These are phyloP conservation scores for Flaveria brownii DNA, from an alignment of 129 eudicot species.

Conservation along the genomic window DNA sequence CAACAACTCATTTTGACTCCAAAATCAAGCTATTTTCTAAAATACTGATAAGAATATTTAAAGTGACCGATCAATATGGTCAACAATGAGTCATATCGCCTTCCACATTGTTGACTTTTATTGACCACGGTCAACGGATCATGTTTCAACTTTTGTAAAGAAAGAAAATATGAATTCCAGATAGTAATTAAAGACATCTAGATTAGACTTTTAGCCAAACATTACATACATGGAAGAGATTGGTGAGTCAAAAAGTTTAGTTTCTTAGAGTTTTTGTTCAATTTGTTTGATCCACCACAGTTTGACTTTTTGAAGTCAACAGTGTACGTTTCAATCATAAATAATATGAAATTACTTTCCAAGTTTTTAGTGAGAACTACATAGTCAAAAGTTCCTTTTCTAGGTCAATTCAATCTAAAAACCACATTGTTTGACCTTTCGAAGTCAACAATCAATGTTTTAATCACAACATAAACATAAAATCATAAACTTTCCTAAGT, in stretches of 20 bases:
- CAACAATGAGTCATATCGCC: too few species aligned
- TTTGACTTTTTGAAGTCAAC: conserved; percentile 11
- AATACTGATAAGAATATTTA: too few species aligned
- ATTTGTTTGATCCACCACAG: not conserved
- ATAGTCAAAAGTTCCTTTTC: not conserved
- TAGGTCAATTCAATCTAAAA: conserved; percentile 3
- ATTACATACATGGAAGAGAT: too few species aligned
- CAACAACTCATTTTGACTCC: too few species aligned
- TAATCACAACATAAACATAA: not conserved
- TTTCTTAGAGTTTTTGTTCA: too few species aligned
- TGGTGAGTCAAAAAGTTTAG: too few species aligned
- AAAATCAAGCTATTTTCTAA: too few species aligned
- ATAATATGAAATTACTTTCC: not conserved
- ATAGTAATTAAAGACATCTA: too few species aligned
- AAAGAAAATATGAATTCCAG: too few species aligned
- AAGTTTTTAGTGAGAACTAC: not conserved
- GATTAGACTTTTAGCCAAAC: too few species aligned
- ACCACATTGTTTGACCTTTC: conserved; percentile 1
- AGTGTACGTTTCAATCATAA: not conserved
- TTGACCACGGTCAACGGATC: not conserved
- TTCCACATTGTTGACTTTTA: not conserved
- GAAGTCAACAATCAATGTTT: not conserved
- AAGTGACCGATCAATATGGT: too few species aligned
- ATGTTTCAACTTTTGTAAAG: not conserved
- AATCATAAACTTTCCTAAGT: too few species aligned